Conservation (phyloP, 768 basidiomycete genomes). For the Boletus sp. region DNA sequence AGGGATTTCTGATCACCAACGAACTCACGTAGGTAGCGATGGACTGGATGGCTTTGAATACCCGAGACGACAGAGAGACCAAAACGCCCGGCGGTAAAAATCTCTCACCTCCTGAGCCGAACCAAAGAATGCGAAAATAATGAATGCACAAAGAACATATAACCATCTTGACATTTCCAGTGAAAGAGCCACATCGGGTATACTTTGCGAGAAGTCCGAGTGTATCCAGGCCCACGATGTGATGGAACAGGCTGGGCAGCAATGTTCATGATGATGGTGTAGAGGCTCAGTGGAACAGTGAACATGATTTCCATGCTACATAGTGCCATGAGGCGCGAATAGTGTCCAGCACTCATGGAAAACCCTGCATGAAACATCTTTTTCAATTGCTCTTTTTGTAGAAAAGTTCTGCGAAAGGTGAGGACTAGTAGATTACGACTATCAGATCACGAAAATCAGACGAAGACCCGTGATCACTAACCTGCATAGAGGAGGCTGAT, state of each 20-base stretch:
- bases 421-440: conserved; percentile 12
- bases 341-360: conserved; percentile 41
- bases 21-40: not conserved
- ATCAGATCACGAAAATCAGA: not conserved
- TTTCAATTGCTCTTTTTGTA: conserved; percentile 2
- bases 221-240: conserved; percentile 52
- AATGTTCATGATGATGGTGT: conserved; percentile 30
- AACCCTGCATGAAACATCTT: conserved; percentile 14
- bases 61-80: conserved; percentile 17
- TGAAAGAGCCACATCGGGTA: conserved; percentile 1
- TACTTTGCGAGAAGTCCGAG: conserved; percentile 35
- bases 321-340: conserved; percentile 50
- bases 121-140: conserved; percentile 53
- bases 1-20: not conserved
- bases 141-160: conserved; percentile 32
- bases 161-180: conserved; percentile 44
- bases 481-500: conserved; percentile 25
- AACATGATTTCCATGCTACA: conserved; percentile 39
- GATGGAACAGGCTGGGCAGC: conserved; percentile 29
- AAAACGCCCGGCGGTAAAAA: conserved; percentile 34
- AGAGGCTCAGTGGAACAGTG: conserved; percentile 38
- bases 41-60: not conserved
- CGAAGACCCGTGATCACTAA: not conserved
- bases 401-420: conserved; percentile 12
- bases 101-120: conserved; percentile 50